phyloP scores from a whole-genome alignment of 2,329 filamentous ascomycete genomes.

The Beauveria pseudobassiana region DNA sequence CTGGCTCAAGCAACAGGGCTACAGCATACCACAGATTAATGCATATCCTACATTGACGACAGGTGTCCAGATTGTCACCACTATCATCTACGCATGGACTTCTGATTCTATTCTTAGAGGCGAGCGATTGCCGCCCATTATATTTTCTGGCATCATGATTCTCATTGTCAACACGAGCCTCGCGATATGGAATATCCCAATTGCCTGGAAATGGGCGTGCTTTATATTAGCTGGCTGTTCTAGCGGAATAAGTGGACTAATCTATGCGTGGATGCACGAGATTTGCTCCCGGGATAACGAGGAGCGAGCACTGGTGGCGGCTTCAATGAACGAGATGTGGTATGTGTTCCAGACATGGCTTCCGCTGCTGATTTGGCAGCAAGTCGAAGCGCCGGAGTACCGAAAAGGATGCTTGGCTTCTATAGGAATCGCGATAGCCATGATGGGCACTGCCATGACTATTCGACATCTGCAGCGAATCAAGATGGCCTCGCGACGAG shows the following conservation, averaged over 20 bases:
- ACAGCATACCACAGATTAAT: conserved; percentile 37
- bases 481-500: conserved; percentile 16
- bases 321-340: conserved; percentile 60
- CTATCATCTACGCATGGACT: conserved; percentile 57
- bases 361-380: conserved; percentile 58
- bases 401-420: conserved; percentile 53
- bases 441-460: conserved; percentile 43
- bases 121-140: conserved; percentile 55
- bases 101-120: conserved; percentile 55
- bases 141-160: conserved; percentile 43
- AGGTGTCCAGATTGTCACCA: conserved; percentile 47
- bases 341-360: conserved; percentile 65
- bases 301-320: conserved; percentile 59
- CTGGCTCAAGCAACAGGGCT: conserved; percentile 38
- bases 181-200: conserved; percentile 37
- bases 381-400: conserved; percentile 54
- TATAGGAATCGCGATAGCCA: conserved; percentile 36
- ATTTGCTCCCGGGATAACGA: conserved; percentile 48
- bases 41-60: conserved; percentile 52
- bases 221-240: conserved; percentile 49
- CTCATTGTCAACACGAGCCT: conserved; percentile 33
- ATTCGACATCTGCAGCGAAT: conserved; percentile 35
- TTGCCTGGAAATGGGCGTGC: conserved; percentile 55
- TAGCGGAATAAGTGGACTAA: conserved; percentile 37
- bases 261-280: conserved; percentile 42